Base-by-base conservation (phyloP, 164 flowering plant genomes). In the Liriodendron chinense region DNA sequence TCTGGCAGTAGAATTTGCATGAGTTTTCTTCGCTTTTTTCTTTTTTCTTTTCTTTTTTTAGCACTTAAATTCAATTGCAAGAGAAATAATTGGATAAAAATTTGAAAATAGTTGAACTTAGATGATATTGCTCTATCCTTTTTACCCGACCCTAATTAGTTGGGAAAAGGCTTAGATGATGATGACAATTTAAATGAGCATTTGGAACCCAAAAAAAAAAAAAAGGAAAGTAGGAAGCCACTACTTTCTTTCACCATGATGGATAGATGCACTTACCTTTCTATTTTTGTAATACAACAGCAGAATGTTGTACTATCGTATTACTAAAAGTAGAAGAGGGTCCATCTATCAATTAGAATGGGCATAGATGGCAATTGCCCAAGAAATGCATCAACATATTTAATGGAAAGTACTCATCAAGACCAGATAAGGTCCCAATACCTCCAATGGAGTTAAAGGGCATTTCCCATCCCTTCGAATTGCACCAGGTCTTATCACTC, bases 371-470 rank as follows among this genome's bases (percentile, higher is more conserved):
- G 13, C 18, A 53, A 53, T 12, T 12, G 13, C 18, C 59, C 59
- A 53, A 53, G 59, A 53, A 12, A 53, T 12, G 59, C 59, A 53
- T 53, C 12, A 16, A 53, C 13, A 12, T 16, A 53, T 53, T 53
- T 3, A 53, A 12, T 53, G 59, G 18, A 53, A 12, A 53, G 18
- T 53, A 53, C 59, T 2, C 59, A 53, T 12, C 3, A 53, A 53
- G 59, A 16, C 2, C 18, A 53, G 59, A 12, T 53, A 12, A 53
- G 43, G 43, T 10, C 18, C 59, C 13, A 12, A 53, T 53, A 96
- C 99, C 99, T 96, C 98, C 47, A 96, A 65, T 48, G 98, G 99
- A 66, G 99, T 91, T 74, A 96, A 82, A 24, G 99, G 99, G 81
- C 99, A 96, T 82, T 96, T 96, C 68, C 99, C 99, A 87, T 96